phyloP scores from a whole-genome alignment of 2,329 filamentous ascomycete genomes.

The Cryphonectria radicalis region DNA sequence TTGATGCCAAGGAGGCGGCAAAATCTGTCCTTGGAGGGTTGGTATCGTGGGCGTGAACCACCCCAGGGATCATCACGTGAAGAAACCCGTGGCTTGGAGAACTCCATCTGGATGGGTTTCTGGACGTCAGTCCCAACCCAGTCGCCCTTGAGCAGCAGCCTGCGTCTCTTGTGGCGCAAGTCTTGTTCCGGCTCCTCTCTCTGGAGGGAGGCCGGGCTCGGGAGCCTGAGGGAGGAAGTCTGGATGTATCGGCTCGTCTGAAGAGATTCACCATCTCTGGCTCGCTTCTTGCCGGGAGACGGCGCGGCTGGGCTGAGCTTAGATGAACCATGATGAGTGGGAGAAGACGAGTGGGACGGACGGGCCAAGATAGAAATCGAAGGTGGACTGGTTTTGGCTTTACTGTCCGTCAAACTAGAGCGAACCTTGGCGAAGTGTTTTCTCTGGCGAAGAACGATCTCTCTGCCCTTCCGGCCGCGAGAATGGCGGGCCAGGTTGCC shows the following conservation, averaged over 20 bases:
- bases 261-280: background rate
- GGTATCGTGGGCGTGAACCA: constrained; percentile 34
- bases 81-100: constrained; percentile 32
- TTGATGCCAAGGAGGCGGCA: constrained; percentile 23
- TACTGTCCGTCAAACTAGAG: constrained; percentile 37
- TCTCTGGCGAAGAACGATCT: constrained; percentile 46
- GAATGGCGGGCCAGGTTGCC: constrained; percentile 50
- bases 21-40: constrained; percentile 18
- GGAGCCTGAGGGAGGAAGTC: background rate
- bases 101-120: constrained; percentile 39
- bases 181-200: constrained; percentile 7
- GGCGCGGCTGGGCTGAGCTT: constrained; percentile 12
- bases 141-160: constrained; percentile 39
- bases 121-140: constrained; percentile 42
- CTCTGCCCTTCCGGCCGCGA: constrained; percentile 41
- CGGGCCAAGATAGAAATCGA: constrained; percentile 36
- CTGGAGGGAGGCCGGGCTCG: background rate
- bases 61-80: constrained; percentile 29
- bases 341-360: constrained; percentile 30
- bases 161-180: constrained; percentile 36
- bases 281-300: constrained; percentile 27
- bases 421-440: constrained; percentile 52
- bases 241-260: constrained; percentile 21
- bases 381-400: constrained; percentile 39
- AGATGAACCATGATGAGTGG: constrained; percentile 12